phyloP scores from a whole-genome alignment of 1,139 yeast species.

The Taphrina pruni region DNA sequence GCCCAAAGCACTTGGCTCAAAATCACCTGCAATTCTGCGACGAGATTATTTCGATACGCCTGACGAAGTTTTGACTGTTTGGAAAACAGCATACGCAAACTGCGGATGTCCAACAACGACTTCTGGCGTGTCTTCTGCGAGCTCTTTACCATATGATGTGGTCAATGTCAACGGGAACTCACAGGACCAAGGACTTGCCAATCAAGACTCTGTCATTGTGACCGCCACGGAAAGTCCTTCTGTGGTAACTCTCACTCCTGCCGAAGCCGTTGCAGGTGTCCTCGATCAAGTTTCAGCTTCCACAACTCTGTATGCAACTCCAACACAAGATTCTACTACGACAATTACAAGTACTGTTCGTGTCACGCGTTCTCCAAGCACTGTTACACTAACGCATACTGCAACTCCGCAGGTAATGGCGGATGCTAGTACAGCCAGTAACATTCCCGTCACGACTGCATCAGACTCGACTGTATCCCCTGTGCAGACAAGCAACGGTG shows the following conservation, averaged over 20 bases:
- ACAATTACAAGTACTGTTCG: constrained; percentile 21
- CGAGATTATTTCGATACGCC: constrained; percentile 22
- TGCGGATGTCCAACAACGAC: constrained; percentile 23
- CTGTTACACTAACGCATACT: constrained; percentile 3
- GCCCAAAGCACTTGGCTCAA: neutral
- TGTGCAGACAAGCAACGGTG: neutral
- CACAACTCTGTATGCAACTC: no score
- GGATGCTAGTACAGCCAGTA: neutral
- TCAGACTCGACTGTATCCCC: no score
- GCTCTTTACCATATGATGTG: constrained; percentile 10
- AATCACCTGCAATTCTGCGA: neutral
- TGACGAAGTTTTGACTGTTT: constrained; percentile 8
- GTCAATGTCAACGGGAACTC: constrained; percentile 23
- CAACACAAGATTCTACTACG: neutral
- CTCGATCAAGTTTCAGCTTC: neutral
- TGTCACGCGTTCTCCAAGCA: constrained; percentile 12
- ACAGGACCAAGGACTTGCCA: constrained; percentile 1
- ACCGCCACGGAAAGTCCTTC: constrained; percentile 18
- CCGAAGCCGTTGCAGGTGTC: constrained; percentile 17
- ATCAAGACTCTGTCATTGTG: constrained; percentile 15
- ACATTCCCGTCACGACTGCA: no score
- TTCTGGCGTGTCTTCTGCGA: neutral
- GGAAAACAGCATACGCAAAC: constrained; percentile 14
- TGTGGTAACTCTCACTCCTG: neutral
- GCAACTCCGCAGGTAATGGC: neutral